A percentile compares a stretch with the other conserved stretches of the same genome.
These are phyloP conservation scores for Candida sakaeoensis DNA, from an alignment of 805 yeast genomes.

Conservation along the genomic window DNA sequence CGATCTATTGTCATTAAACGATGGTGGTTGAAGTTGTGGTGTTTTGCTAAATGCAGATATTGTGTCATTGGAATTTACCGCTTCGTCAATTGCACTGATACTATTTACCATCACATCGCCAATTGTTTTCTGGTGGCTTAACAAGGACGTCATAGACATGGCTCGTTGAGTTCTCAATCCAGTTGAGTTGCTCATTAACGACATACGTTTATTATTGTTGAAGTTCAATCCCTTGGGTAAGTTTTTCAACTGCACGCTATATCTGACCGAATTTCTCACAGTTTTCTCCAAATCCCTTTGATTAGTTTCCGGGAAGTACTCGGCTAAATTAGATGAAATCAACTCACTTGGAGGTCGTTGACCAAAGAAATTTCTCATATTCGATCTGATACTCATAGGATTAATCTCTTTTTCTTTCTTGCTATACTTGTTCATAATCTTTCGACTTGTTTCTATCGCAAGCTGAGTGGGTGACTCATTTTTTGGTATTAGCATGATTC, in stretches of 20 bases:
- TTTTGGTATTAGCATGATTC: conserved; percentile 64
- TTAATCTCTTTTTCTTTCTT: conserved; percentile 8
- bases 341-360: conserved; percentile 93
- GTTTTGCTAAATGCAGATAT: conserved; percentile 22
- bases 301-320: conserved; percentile 85
- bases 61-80: conserved; percentile 25
- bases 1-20: conserved; percentile 17
- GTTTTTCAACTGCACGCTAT: conserved; percentile 60
- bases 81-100: conserved; percentile 53
- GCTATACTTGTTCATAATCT: conserved; percentile 33
- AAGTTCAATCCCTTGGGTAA: conserved; percentile 16
- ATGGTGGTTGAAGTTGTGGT: conserved; percentile 12
- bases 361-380: conserved; percentile 58
- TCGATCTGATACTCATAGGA: conserved; percentile 6
- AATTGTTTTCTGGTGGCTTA: conserved; percentile 41
- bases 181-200: conserved; percentile 13
- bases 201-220: conserved; percentile 11
- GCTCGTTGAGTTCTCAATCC: conserved; percentile 12
- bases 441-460: conserved; percentile 55
- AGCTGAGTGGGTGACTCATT: conserved; percentile 60
- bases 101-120: conserved; percentile 62
- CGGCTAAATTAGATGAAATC: conserved; percentile 83
- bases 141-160: conserved; percentile 19
- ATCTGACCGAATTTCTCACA: conserved; percentile 76
- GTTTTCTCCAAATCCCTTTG: conserved; percentile 72